Conservation (phyloP, 2,329 filamentous ascomycete genomes). For the Harringtonia lauricola region DNA sequence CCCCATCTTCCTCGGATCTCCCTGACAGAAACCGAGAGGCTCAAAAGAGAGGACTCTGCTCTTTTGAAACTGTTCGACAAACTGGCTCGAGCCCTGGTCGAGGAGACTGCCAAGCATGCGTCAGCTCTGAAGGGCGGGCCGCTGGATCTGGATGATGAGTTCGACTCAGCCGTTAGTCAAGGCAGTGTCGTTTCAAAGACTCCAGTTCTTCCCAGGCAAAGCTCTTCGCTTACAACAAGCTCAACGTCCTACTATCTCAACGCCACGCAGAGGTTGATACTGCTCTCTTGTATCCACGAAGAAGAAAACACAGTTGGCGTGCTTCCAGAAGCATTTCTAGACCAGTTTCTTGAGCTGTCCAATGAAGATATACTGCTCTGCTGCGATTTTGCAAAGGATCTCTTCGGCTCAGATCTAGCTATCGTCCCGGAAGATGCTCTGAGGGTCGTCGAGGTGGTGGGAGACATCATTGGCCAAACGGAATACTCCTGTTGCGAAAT, state of each 20-base stretch:
- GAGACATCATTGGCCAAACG: constrained; percentile 39
- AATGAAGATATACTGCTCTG: constrained; percentile 44
- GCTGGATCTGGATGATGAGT: constrained; percentile 58
- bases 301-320: constrained; percentile 34
- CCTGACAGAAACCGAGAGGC: constrained; percentile 22
- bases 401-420: constrained; percentile 43
- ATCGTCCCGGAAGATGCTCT: constrained; percentile 33
- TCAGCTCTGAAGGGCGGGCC: constrained; percentile 31
- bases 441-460: constrained; percentile 38
- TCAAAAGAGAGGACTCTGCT: constrained; percentile 26
- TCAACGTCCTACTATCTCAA: constrained; percentile 35
- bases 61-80: constrained; percentile 32
- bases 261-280: constrained; percentile 31
- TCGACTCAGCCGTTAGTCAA: constrained; percentile 48
- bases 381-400: constrained; percentile 34
- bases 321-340: constrained; percentile 38
- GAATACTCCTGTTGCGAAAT: constrained; percentile 65
- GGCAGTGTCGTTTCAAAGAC: constrained; percentile 24
- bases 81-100: constrained; percentile 23
- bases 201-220: constrained; percentile 34
- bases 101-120: constrained; percentile 20
- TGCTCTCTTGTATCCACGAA: constrained; percentile 31
- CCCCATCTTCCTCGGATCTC: constrained; percentile 34
- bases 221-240: constrained; percentile 29
- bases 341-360: constrained; percentile 34